phyloP scores from a whole-genome alignment of 208 protist species.

The Leishmania mexicana region DNA sequence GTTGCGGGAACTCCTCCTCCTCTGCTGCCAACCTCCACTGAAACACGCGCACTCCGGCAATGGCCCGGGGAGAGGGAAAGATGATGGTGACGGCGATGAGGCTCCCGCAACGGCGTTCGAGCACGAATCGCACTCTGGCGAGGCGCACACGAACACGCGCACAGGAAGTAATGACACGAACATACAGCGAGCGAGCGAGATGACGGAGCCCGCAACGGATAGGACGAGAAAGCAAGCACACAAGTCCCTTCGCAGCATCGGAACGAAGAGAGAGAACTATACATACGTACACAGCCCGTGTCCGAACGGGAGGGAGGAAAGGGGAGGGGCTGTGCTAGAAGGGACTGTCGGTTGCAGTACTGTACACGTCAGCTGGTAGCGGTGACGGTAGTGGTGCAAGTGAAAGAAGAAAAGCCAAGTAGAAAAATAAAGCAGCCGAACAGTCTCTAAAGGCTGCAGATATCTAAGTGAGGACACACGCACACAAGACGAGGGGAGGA shows the following conservation, averaged over 20 bases:
- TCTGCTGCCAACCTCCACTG: not conserved
- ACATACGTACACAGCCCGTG: not conserved
- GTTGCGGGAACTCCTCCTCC: not conserved
- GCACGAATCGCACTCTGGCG: too few relatives aligned
- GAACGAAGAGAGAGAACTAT: not conserved
- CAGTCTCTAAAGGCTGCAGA: conserved; percentile 3
- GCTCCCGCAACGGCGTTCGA: not conserved
- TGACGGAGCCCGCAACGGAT: not conserved
- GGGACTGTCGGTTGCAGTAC: not conserved
- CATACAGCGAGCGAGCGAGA: conserved; percentile 4
- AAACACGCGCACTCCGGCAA: not conserved
- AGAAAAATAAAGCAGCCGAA: not conserved
- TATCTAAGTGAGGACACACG: not conserved
- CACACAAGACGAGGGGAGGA: not conserved
- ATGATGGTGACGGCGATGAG: not conserved
- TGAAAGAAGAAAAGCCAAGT: not conserved
- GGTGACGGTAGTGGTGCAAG: conserved; percentile 13
- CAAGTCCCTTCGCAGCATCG: not conserved
- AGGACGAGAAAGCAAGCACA: not conserved
- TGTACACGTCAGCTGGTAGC: not conserved
- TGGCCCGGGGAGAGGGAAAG: not conserved
- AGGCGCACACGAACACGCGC: not conserved
- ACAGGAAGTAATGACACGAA: not conserved
- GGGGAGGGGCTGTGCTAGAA: not conserved
- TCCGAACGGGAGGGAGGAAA: not conserved